These are phyloP conservation scores for Phylloporus rhodoxanthus DNA, from an alignment of 768 basidiomycete genomes.

Conservation along the genomic window DNA sequence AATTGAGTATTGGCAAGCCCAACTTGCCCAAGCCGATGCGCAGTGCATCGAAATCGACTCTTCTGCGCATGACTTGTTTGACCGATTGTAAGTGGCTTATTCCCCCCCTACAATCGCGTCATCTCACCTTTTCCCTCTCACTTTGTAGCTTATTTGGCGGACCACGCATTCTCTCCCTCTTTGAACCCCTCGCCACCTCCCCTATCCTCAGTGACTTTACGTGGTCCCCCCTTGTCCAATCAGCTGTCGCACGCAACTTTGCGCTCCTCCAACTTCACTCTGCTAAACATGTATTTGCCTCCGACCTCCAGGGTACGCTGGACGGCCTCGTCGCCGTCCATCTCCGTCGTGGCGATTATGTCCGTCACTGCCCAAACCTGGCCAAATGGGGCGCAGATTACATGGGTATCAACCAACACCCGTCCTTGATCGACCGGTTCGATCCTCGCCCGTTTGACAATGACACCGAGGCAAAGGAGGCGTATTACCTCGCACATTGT, in stretches of 20 bases:
- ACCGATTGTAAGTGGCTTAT: slow-evolving; percentile 37
- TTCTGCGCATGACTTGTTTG: slow-evolving; percentile 39
- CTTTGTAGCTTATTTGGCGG: slow-evolving; percentile 42
- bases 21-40: slow-evolving; percentile 32
- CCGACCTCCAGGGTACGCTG: slow-evolving; percentile 24
- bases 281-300: slow-evolving; percentile 13
- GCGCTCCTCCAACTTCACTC: slow-evolving; percentile 35
- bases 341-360: slow-evolving; percentile 54
- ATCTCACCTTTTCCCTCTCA: neutral
- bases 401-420: slow-evolving; percentile 47
- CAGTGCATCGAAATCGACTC: slow-evolving; percentile 44
- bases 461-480: slow-evolving; percentile 1
- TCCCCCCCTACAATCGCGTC: neutral
- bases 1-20: slow-evolving; percentile 45
- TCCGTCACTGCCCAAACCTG: slow-evolving; percentile 51
- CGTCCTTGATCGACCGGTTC: slow-evolving; percentile 38
- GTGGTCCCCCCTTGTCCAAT: slow-evolving; percentile 50
- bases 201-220: slow-evolving; percentile 46
- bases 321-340: slow-evolving; percentile 49
- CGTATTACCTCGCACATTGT: slow-evolving; percentile 29
- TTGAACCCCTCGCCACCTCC: slow-evolving; percentile 39
- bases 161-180: slow-evolving; percentile 37
- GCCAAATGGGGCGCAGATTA: slow-evolving; percentile 39
- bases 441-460: slow-evolving; percentile 16
- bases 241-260: slow-evolving; percentile 47